Base-by-base conservation (phyloP, 768 basidiomycete species). In the Pulveroboletus sp. region DNA sequence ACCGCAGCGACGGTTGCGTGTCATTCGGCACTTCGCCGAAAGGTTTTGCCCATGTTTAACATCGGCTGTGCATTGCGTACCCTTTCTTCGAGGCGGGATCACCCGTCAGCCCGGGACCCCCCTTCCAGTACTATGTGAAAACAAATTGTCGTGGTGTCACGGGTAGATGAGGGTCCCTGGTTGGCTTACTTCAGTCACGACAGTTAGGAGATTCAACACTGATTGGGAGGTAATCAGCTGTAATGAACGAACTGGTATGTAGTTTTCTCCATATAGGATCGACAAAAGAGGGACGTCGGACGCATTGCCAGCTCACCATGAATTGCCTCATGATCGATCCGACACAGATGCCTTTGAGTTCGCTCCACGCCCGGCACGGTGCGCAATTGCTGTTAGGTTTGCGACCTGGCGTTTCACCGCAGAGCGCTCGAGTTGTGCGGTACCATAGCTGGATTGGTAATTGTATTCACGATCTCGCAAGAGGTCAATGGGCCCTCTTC, bases 391-490 rank as follows among this genome's bases (percentile, higher is more conserved):
- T 23, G 35, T 6, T 24, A 38, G 36, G 34, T 41, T n/a, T 17
- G 49, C 17, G 21, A 4, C 54, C 40, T 49, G 58, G 50, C 47
- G 49, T 61, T 61, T 61, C 49, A 58, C 20, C 36, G 16, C 14
- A n/a, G 9, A 38, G 33, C 24, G 13, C 47, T 29, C 29, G 45
- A 31, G 38, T 29, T 24, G 35, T 29, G 27, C 4, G 38, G 31
- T 16, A 25, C 33, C 29, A 24, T 27, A 17, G 17, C n/a, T 43
- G 14, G 43, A 37, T 27, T 35, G 6, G 47, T 9, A 39, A 35
- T 33, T 27, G 5, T 17, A 17, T 19, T 35, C 29, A 31, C 33
- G 20, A 25, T 21, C 34, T n/a, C 25, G 37, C 20, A n/a, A 43
- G 31, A 25, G 4, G 17, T 27, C 12, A n/a, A 19, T 10, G n/a